These are phyloP conservation scores for Neurospora africana DNA, from an alignment of 495 filamentous ascomycete species.

Conservation along the genomic window DNA sequence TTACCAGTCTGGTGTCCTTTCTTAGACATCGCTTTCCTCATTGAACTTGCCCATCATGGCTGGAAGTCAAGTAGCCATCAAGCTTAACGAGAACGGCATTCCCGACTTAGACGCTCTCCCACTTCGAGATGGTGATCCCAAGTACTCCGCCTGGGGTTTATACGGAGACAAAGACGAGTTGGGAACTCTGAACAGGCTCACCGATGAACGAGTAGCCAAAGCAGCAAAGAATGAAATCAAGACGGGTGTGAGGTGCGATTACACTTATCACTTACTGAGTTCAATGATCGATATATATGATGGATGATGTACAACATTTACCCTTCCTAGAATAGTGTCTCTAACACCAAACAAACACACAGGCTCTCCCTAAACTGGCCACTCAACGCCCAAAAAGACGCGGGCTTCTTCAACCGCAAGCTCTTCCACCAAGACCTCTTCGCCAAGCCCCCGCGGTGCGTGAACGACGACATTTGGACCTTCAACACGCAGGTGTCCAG, in stretches of 20 bases:
- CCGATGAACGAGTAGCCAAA: constrained; percentile 29
- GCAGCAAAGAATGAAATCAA: constrained; percentile 41
- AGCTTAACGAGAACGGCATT: constrained; percentile 32
- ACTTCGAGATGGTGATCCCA: constrained; percentile 29
- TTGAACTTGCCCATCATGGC: not conserved
- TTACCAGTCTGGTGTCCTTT: not conserved
- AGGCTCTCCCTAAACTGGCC: constrained; percentile 40
- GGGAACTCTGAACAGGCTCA: constrained; percentile 38
- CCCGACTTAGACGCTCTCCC: constrained; percentile 36
- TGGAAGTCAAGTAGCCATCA: constrained; percentile 1
- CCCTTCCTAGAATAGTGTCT: not conserved
- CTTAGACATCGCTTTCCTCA: not conserved
- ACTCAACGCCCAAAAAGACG: constrained; percentile 26
- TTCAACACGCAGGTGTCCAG: constrained; percentile 49
- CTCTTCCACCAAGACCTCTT: constrained; percentile 32
- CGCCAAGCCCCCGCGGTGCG: constrained; percentile 24
- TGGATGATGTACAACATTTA: not conserved
- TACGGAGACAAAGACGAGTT: constrained; percentile 39
- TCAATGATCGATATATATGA: not conserved
- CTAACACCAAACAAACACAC: not conserved
- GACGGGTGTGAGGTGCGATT: constrained; percentile 31
- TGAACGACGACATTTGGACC: constrained; percentile 50
- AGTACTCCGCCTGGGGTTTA: constrained; percentile 37
- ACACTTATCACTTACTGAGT: no score
- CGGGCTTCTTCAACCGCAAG: constrained; percentile 28